A percentile compares a stretch with the other conserved stretches of the same genome.
Evolutionary conservation across 768 basidiomycete species (phyloP).

Genomic region (Termitomyces sp.): DNA sequence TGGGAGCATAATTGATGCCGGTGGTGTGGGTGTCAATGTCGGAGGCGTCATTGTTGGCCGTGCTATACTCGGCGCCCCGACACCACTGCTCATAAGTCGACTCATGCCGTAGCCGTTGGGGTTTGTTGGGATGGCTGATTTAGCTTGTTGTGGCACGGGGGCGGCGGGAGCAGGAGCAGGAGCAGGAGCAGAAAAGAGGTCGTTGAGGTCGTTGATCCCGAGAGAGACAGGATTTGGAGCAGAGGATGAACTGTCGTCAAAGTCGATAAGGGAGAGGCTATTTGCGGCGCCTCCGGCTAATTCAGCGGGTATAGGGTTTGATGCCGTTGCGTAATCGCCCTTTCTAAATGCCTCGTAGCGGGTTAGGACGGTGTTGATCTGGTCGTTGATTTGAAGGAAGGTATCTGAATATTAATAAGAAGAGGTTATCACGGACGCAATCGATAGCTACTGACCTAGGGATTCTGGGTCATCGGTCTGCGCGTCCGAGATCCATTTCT

Average conservation of each 20-base stretch:
- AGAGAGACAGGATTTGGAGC: constrained; percentile 17
- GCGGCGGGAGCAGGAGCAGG: constrained; percentile 26
- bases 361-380: constrained; percentile 88
- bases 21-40: constrained; percentile 28
- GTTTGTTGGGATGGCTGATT: background rate
- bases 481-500: constrained; percentile 97
- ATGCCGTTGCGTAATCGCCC: constrained; percentile 75
- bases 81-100: constrained; percentile 13
- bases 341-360: constrained; percentile 93
- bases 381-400: constrained; percentile 94
- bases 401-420: constrained; percentile 73
- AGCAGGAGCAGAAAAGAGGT: constrained; percentile 45
- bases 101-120: constrained; percentile 11
- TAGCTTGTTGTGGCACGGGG: constrained; percentile 19
- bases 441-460: constrained; percentile 54
- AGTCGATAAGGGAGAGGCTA: constrained; percentile 67
- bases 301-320: constrained; percentile 67
- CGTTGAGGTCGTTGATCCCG: constrained; percentile 53
- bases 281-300: constrained; percentile 33
- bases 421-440: no score
- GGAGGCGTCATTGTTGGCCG: constrained; percentile 21
- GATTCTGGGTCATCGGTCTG: constrained; percentile 87
- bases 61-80: constrained; percentile 13
- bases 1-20: constrained; percentile 37
- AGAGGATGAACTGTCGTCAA: constrained; percentile 51